phyloP scores from a whole-genome alignment of 1,284 basidiomycete species.

The Moesziomyces sp. region DNA sequence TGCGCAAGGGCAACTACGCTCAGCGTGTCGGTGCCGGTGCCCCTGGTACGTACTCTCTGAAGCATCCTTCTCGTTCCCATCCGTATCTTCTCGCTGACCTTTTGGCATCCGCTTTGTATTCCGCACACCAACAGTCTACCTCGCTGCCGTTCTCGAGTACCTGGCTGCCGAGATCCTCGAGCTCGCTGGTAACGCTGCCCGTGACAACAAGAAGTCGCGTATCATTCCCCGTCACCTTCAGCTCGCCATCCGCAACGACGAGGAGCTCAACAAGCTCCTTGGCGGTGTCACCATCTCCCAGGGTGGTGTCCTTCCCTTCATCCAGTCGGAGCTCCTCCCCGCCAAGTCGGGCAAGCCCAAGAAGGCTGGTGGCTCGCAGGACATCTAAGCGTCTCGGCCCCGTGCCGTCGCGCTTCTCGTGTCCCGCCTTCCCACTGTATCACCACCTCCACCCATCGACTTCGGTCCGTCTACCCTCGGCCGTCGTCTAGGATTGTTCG shows the following conservation, averaged over 20 bases:
- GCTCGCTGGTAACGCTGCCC: constrained; percentile 93
- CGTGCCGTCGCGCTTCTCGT: constrained; percentile 8
- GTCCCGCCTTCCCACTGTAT: constrained; percentile 34
- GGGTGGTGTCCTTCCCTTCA: constrained; percentile 93
- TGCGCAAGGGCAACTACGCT: constrained; percentile 87
- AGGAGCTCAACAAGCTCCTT: constrained; percentile 77
- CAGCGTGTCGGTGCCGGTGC: constrained; percentile 80
- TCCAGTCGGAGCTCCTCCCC: constrained; percentile 81
- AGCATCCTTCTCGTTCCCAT: background rate
- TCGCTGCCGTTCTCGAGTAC: constrained; percentile 89
- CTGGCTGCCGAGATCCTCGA: constrained; percentile 92
- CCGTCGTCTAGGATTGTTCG: constrained; percentile 14
- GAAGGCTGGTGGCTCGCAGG: constrained; percentile 67
- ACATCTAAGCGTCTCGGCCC: constrained; percentile 45
- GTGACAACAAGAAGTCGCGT: constrained; percentile 94
- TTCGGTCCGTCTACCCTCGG: background rate
- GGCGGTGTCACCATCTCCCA: constrained; percentile 75
- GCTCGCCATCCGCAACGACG: constrained; percentile 93
- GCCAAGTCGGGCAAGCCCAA: constrained; percentile 74
- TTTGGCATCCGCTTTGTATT: background rate
- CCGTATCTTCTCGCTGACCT: constrained; percentile 7
- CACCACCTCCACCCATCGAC: constrained; percentile 15
- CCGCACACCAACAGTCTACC: constrained; percentile 75
- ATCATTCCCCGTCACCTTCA: constrained; percentile 94
- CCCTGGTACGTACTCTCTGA: constrained; percentile 73